A percentile compares a stretch with the other conserved stretches of the same genome.
Evolutionary conservation across 139 green algal species (phyloP).

Genomic region (Chlorella sp.): DNA sequence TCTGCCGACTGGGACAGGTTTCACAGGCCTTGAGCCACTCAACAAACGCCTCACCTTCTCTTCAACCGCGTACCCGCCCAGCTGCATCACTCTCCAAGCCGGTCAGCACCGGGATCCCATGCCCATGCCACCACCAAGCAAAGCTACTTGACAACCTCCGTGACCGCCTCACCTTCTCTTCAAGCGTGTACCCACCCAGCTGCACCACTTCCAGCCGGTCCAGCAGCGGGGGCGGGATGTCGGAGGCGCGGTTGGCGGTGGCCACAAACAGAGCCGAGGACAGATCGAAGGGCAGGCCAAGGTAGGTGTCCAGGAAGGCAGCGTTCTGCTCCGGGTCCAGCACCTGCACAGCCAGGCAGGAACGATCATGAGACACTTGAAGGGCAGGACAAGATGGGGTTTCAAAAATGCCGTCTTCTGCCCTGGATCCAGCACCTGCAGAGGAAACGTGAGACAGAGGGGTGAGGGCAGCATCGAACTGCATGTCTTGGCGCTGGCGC

Average conservation of each 20-base stretch:
- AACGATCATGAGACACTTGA: too few relatives aligned
- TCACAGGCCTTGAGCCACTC: too few relatives aligned
- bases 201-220: conserved; percentile 84
- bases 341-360: conserved; percentile 48
- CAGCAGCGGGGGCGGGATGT: conserved; percentile 49
- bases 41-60: not conserved
- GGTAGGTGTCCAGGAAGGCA: conserved; percentile 96
- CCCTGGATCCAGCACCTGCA: too few relatives aligned
- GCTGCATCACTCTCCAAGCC: not conserved
- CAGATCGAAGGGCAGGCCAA: conserved; percentile 94
- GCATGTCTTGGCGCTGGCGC: too few relatives aligned
- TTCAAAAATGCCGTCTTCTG: too few relatives aligned
- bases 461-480: not conserved
- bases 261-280: conserved; percentile 68
- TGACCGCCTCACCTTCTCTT: conserved; percentile 80
- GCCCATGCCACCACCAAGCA: not conserved
- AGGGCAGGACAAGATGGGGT: too few relatives aligned
- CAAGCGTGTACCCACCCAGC: conserved; percentile 89
- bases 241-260: conserved; percentile 43
- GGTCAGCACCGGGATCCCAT: too few relatives aligned
- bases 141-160: not conserved
- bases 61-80: not conserved
- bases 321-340: conserved; percentile 98
- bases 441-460: too few relatives aligned
- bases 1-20: too few relatives aligned